phyloP scores from a whole-genome alignment of 1,284 basidiomycete species.

The Cutaneotrichosporon sp. region DNA sequence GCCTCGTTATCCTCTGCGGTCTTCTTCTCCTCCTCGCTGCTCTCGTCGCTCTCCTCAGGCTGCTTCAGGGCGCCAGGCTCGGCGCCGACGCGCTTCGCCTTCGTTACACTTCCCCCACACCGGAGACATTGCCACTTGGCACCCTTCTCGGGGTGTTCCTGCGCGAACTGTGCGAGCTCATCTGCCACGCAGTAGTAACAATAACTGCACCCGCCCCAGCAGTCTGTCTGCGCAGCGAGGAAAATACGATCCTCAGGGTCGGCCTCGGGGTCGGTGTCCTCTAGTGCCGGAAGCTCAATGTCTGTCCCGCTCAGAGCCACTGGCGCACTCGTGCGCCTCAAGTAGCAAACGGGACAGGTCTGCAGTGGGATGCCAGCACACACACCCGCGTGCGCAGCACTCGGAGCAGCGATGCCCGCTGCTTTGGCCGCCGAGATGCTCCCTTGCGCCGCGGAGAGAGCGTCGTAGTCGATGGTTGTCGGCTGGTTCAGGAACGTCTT shows the following conservation, averaged over 20 bases:
- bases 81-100: constrained; percentile 37
- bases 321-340: constrained; percentile 31
- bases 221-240: constrained; percentile 49
- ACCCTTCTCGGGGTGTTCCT: constrained; percentile 24
- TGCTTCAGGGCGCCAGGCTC: constrained; percentile 6
- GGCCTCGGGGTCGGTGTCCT: constrained; percentile 32
- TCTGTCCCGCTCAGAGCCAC: constrained; percentile 32
- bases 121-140: constrained; percentile 72
- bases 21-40: constrained; percentile 3
- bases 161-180: constrained; percentile 60
- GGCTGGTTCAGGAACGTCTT: constrained; percentile 31
- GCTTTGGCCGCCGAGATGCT: constrained; percentile 22
- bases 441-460: constrained; percentile 17
- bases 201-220: constrained; percentile 68
- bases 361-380: constrained; percentile 44
- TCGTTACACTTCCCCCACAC: constrained; percentile 57
- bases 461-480: constrained; percentile 34
- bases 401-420: constrained; percentile 11
- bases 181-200: constrained; percentile 86
- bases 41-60: background rate
- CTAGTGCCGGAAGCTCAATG: constrained; percentile 22
- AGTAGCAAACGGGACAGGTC: constrained; percentile 55
- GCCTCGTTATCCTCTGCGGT: background rate
- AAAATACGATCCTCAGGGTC: constrained; percentile 45
- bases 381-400: constrained; percentile 39